Percentiles rank a stretch among this genome's conserved stretches.
phyloP scores from a whole-genome alignment of 2,329 filamentous ascomycete genomes.

The Arthroderma sp. region DNA sequence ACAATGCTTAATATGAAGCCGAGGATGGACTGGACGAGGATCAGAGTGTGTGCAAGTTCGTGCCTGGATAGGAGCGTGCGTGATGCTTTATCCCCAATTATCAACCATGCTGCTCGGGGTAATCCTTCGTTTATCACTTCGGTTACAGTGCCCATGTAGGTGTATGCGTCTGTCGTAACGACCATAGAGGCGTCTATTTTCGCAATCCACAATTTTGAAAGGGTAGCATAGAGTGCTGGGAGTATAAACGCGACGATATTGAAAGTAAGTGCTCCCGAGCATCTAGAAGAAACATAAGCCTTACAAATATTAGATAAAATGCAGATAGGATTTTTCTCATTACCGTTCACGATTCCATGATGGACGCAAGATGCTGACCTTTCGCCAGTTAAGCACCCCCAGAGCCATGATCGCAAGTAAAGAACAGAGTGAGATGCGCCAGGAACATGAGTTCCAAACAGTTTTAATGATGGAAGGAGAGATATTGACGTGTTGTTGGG shows the following conservation, averaged over 20 bases:
- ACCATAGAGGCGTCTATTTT: conserved; percentile 51
- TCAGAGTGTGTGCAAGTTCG: conserved; percentile 47
- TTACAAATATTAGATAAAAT: too few relatives aligned
- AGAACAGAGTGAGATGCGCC: too few relatives aligned
- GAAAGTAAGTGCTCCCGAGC: conserved; percentile 46
- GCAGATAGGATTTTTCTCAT: too few relatives aligned
- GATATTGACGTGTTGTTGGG: too few relatives aligned
- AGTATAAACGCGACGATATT: conserved; percentile 51
- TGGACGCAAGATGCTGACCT: too few relatives aligned
- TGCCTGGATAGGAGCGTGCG: conserved; percentile 40
- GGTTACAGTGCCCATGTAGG: conserved; percentile 53
- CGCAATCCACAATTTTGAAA: conserved; percentile 59
- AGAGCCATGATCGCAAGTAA: too few relatives aligned
- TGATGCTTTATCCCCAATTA: conserved; percentile 52
- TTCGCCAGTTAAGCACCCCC: too few relatives aligned
- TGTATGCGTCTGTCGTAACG: conserved; percentile 53
- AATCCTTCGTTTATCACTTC: conserved; percentile 63
- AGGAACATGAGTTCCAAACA: too few relatives aligned
- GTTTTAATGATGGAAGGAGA: too few relatives aligned
- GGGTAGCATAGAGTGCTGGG: conserved; percentile 52
- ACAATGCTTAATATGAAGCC: conserved; percentile 48
- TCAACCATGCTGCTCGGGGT: conserved; percentile 52
- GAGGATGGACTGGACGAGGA: conserved; percentile 40
- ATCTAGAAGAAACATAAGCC: conserved; percentile 21
- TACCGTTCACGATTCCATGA: too few relatives aligned